phyloP scores from a whole-genome alignment of 2,329 filamentous ascomycete species.

The Coniella lustricola region DNA sequence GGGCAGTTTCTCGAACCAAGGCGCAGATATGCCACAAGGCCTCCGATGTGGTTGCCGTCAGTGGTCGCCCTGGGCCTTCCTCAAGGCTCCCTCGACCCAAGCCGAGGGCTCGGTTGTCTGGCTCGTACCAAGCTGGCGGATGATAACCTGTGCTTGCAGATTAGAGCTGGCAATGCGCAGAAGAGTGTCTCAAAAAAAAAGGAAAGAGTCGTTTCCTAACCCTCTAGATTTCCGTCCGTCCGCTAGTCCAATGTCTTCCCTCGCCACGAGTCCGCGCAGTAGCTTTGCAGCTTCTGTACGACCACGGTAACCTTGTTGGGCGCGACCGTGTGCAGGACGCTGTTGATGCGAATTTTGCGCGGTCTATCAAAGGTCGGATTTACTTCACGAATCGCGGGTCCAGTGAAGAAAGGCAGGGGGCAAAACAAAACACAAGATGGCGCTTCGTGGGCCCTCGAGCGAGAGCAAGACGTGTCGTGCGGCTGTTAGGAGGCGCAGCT shows the following conservation, averaged over 20 bases:
- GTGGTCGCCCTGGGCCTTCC: conserved; percentile 8
- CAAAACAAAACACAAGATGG: background rate
- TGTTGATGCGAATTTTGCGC: conserved; percentile 5
- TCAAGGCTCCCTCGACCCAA: conserved; percentile 4
- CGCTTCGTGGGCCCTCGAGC: background rate
- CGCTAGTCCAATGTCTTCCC: conserved; percentile 4
- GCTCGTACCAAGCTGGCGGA: conserved; percentile 7
- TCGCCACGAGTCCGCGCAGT: conserved; percentile 8
- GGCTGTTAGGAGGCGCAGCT: no score
- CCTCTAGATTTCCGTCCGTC: conserved; percentile 2
- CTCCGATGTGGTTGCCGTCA: background rate
- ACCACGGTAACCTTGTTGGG: conserved; percentile 9
- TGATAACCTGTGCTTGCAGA: conserved; percentile 29
- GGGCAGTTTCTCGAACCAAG: background rate
- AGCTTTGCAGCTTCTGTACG: conserved; percentile 15
- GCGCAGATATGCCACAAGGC: background rate
- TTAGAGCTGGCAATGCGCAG: conserved; percentile 48
- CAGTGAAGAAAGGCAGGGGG: no score
- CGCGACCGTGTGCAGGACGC: conserved; percentile 4
- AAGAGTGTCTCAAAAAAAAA: conserved; percentile 28
- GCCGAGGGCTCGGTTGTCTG: conserved; percentile 8
- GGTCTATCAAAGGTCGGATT: no score
- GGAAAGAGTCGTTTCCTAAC: background rate
- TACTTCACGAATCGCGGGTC: no score
- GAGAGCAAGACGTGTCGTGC: background rate